Base-by-base conservation (phyloP, 2,329 filamentous ascomycete genomes). In the Pyrenophora tritici-repentis region DNA sequence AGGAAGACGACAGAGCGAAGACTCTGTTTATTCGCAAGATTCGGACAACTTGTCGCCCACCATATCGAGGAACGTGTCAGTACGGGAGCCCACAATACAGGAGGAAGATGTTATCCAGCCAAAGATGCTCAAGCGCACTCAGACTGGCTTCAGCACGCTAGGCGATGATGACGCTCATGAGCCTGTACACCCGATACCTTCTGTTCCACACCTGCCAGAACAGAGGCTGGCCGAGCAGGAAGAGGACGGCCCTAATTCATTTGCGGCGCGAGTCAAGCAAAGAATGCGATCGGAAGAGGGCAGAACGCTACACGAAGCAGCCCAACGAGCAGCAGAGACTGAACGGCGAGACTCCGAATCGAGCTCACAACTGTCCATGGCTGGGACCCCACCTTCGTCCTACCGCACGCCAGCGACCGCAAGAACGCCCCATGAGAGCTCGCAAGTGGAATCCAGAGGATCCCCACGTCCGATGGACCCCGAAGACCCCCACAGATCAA, bases 251-350 rank as follows among this genome's bases (percentile, higher is more conserved):
- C 72, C 76, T 1, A 72, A 74, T 47, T 79, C 78, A 0, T 78
- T 79, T 53, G 75, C 79, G 2, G 73, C 76, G 45, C 61, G 66
- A 20, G 59, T 80, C 7, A 79, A 78, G 47, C 78, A 78, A 22
- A 77, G 74, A 59, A 82, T 83, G 80, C 73, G 79, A 48, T 73
- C 74, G 7, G 80, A 83, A 51, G 80, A 83, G 68, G 80, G 77
- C 5, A 71, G 70, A 47, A 79, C 78, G 8, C 65, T 83, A 44
- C 79, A 82, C 40, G 72, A 78, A 40, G 76, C 71, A 32, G 61
- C 59, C 22, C 70, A 74, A 32, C 65, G 57, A 16, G 62, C 61
- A 22, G 51, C 47, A 4, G 58, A 65, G 3, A 56, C 58, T 17
- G 42, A 51, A 14, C 63, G 62, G 22, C 58, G 62, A 3, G 64